Conservation (phyloP, 345 rosid genomes). For the Noccaea bulbosa region DNA sequence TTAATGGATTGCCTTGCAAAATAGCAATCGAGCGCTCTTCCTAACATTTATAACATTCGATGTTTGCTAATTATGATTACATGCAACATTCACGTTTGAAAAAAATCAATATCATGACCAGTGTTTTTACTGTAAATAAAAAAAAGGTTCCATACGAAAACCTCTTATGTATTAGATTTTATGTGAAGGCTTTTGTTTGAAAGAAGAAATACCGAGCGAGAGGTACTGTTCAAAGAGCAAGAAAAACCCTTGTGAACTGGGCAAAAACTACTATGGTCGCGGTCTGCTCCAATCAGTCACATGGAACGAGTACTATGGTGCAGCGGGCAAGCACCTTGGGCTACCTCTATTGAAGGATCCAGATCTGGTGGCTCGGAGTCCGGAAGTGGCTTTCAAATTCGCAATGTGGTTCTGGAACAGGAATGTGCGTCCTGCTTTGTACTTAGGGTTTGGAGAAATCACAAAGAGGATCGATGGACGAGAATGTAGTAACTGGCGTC, state of each 20-base stretch:
- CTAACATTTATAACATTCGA: too few species aligned
- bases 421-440: constrained; percentile 44
- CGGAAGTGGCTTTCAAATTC: constrained; percentile 47
- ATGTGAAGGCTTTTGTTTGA: constrained; percentile 43
- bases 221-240: constrained; percentile 36
- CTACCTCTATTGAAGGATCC: constrained; percentile 49
- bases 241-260: constrained; percentile 38
- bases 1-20: too few species aligned
- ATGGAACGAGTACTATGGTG: constrained; percentile 58
- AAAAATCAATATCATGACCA: neutral
- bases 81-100: neutral
- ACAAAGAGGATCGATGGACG: constrained; percentile 48
- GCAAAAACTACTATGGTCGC: constrained; percentile 49
- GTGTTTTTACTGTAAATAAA: too few species aligned
- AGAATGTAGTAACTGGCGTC: constrained; percentile 47
- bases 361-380: constrained; percentile 44
- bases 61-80: neutral
- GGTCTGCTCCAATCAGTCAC: constrained; percentile 39
- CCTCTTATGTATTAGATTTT: neutral
- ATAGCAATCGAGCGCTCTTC: too few species aligned
- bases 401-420: constrained; percentile 59
- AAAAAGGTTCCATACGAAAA: too few species aligned
- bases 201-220: constrained; percentile 34
- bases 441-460: constrained; percentile 51
- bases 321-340: constrained; percentile 42